These are phyloP conservation scores for Beauveria sp. DNA, from an alignment of 2,329 filamentous ascomycete species.

Conservation along the genomic window DNA sequence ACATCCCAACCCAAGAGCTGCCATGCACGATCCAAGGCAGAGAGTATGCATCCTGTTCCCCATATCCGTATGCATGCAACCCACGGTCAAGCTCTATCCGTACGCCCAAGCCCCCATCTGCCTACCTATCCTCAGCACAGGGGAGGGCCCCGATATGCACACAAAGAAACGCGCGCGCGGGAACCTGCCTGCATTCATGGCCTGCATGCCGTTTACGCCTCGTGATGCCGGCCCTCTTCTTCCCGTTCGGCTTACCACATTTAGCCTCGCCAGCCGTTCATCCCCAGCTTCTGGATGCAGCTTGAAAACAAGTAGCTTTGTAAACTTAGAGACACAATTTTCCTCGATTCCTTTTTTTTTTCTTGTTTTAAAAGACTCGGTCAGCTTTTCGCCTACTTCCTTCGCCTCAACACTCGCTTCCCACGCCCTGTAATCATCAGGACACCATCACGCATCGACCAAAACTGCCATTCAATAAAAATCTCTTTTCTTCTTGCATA, in stretches of 20 bases:
- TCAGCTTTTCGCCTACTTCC: too few relatives aligned
- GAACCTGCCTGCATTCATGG: not conserved
- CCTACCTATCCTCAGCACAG: not conserved
- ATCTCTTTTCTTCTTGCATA: too few relatives aligned
- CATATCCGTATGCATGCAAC: not conserved
- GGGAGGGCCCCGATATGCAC: not conserved
- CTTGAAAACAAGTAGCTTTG: too few relatives aligned
- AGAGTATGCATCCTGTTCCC: not conserved
- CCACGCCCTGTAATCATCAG: too few relatives aligned
- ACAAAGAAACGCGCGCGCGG: not conserved
- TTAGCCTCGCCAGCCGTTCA: not conserved
- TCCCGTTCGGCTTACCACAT: not conserved
- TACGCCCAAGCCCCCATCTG: not conserved
- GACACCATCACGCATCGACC: too few relatives aligned
- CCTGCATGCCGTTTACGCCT: not conserved
- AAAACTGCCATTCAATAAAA: too few relatives aligned
- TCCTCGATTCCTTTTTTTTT: not conserved
- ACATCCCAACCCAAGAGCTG: too few relatives aligned
- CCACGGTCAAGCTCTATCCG: not conserved
- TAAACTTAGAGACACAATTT: too few relatives aligned
- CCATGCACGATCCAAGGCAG: not conserved
- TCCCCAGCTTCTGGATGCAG: not conserved
- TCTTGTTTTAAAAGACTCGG: too few relatives aligned
- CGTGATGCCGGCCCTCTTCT: not conserved
- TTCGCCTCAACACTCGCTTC: too few relatives aligned